A percentile compares a stretch with the other conserved stretches of the same genome.
These are phyloP conservation scores for Ceratopteris richardii DNA, from an alignment of 75 land plant species.

Conservation along the genomic window DNA sequence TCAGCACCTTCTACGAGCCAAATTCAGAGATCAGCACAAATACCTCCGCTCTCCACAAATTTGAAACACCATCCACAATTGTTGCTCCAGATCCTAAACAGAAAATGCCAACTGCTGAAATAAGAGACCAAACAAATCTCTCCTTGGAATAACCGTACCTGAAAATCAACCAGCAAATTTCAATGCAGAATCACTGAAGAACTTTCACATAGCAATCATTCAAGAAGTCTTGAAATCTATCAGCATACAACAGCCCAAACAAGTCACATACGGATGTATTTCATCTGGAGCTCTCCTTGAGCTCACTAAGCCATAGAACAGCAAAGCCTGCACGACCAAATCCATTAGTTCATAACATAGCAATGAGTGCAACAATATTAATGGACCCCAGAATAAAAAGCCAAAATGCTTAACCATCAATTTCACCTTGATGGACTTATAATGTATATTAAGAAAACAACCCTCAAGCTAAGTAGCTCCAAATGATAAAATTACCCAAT, in stretches of 20 bases:
- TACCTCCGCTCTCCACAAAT: slow-evolving; percentile 77
- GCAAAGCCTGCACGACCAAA: slow-evolving; percentile 59
- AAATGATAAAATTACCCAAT: no score
- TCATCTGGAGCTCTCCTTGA: slow-evolving; percentile 99
- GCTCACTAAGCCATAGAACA: slow-evolving; percentile 90
- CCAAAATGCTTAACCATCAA: no score
- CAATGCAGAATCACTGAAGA: background rate
- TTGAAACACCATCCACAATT: slow-evolving; percentile 89
- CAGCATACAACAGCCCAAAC: background rate
- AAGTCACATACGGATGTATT: slow-evolving; percentile 79
- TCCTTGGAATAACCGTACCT: slow-evolving; percentile 98
- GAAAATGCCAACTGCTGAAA: slow-evolving; percentile 97
- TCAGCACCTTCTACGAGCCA: no score
- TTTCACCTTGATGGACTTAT: no score
- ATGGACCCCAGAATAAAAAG: no score
- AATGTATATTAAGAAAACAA: no score
- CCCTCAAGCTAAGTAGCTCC: no score
- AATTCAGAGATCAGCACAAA: background rate
- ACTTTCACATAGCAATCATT: background rate
- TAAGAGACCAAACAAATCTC: slow-evolving; percentile 96
- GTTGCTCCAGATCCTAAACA: slow-evolving; percentile 98
- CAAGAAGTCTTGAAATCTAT: no score
- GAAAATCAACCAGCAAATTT: slow-evolving; percentile 17
- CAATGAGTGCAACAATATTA: no score
- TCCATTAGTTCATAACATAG: no score